A percentile compares a stretch with the other conserved stretches of the same genome.
These are phyloP conservation scores for Dendrobium nobile DNA, from an alignment of 106 monocot genomes.

Conservation along the genomic window DNA sequence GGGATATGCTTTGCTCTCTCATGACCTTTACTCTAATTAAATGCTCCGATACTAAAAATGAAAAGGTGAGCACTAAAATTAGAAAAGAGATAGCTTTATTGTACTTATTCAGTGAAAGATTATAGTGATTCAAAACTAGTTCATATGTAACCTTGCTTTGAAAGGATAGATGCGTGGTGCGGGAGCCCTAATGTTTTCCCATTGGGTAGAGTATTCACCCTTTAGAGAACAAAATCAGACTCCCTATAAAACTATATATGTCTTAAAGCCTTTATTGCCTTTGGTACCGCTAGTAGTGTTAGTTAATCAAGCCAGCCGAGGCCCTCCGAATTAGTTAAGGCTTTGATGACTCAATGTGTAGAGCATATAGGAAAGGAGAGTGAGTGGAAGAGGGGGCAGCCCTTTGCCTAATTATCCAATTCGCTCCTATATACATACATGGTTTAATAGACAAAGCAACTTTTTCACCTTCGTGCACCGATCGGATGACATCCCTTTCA, in stretches of 20 bases:
- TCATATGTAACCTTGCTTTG: too few species aligned
- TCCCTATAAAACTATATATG: background rate
- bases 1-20: too few species aligned
- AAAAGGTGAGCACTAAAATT: too few species aligned
- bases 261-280: background rate
- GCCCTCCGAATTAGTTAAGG: constrained; percentile 11
- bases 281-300: background rate
- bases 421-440: constrained; percentile 7
- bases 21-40: too few species aligned
- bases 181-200: too few species aligned
- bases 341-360: constrained; percentile 2
- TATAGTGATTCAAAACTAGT: too few species aligned
- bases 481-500: constrained; percentile 9
- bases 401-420: constrained; percentile 15
- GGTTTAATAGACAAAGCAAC: constrained; percentile 18
- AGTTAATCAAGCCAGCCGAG: background rate
- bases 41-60: too few species aligned
- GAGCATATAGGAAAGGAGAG: background rate
- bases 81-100: too few species aligned
- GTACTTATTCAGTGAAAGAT: too few species aligned
- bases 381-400: background rate
- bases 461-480: constrained; percentile 10
- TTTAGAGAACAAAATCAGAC: too few species aligned
- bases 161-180: too few species aligned
- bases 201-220: too few species aligned